Percentiles rank a stretch among this genome's conserved stretches.
phyloP scores from a whole-genome alignment of 768 basidiomycete genomes.

The Phanerochaete carnosa region DNA sequence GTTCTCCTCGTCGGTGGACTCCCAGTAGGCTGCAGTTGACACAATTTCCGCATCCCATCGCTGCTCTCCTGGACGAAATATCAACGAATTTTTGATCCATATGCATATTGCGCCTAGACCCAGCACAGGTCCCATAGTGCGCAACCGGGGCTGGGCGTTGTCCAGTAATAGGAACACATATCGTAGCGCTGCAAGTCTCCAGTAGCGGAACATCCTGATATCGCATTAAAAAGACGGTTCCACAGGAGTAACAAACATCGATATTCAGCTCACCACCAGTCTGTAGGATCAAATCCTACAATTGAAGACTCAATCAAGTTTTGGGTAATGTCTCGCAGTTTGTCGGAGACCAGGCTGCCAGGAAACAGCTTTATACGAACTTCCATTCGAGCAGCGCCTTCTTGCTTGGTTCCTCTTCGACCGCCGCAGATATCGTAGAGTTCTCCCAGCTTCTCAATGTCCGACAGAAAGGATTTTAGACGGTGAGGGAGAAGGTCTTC shows the following conservation, averaged over 20 bases:
- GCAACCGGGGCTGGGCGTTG: neutral
- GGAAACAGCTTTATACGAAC: neutral
- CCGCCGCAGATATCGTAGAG: neutral
- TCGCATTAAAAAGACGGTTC: neutral
- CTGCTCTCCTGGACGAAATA: slow-evolving; percentile 1
- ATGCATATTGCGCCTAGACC: neutral
- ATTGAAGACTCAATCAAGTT: neutral
- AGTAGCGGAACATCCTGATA: neutral
- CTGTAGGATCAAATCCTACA: neutral
- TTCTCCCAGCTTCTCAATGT: neutral
- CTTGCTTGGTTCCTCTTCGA: neutral
- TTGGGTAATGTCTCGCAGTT: neutral
- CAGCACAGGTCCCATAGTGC: neutral
- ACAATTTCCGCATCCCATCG: neutral
- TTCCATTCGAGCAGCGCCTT: neutral
- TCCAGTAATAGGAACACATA: neutral
- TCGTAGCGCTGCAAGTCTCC: neutral
- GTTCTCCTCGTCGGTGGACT: neutral
- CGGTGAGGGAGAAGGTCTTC: neutral
- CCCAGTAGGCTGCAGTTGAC: neutral
- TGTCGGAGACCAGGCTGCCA: neutral
- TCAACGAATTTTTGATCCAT: no score
- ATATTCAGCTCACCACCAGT: neutral
- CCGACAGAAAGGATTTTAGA: neutral
- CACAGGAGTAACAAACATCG: neutral